Percentiles rank a stretch among this genome's conserved stretches.
Conservation (phyloP, 768 basidiomycete genomes). For the Pleurotus tuber-regium region DNA sequence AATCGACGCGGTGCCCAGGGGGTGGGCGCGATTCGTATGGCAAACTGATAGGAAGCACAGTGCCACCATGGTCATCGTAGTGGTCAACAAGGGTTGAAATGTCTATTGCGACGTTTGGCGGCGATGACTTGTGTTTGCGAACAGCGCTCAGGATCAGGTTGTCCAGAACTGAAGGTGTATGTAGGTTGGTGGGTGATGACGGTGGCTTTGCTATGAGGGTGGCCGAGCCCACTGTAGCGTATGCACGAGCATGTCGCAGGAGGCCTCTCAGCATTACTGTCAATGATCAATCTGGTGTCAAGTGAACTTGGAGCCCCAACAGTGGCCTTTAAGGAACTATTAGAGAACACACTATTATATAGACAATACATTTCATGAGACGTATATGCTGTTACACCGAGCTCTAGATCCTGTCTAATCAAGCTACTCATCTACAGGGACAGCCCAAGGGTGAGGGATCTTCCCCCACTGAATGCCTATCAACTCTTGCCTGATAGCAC, state of each 20-base stretch:
- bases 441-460: constrained; percentile 80
- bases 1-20: constrained; percentile 22
- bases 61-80: constrained; percentile 39
- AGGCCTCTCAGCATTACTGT: not conserved
- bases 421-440: constrained; percentile 34
- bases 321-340: no score
- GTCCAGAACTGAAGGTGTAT: not conserved
- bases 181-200: not conserved
- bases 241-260: not conserved
- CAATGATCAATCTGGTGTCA: no score
- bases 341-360: no score
- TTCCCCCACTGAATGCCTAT: constrained; percentile 77
- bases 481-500: constrained; percentile 69
- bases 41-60: constrained; percentile 38
- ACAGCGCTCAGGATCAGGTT: not conserved
- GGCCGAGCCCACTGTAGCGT: not conserved
- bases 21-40: constrained; percentile 51
- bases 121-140: not conserved
- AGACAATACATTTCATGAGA: no score
- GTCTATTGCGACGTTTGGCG: not conserved
- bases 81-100: constrained; percentile 28
- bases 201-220: not conserved
- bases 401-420: no score
- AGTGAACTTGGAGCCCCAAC: no score
- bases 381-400: no score